Evolutionary conservation across 1,284 basidiomycete species (phyloP).

Genomic region (Moesziomyces antarcticus): DNA sequence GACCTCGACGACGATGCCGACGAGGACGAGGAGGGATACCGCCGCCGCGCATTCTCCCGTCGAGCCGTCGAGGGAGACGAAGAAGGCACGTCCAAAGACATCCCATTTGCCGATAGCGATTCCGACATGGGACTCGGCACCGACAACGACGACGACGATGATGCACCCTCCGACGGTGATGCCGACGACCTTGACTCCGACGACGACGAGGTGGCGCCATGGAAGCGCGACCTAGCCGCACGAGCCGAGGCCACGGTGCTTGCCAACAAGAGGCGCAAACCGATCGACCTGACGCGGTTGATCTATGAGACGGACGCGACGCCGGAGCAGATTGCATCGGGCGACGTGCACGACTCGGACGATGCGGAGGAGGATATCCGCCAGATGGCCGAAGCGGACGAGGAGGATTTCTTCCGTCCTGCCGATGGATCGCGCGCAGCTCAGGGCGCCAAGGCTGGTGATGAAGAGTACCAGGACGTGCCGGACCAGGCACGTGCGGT

Average conservation of each 20-base stretch:
- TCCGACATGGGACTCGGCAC: conserved; percentile 63
- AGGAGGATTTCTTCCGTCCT: conserved; percentile 82
- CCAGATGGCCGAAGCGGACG: conserved; percentile 67
- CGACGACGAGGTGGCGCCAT: conserved; percentile 72
- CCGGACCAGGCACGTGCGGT: conserved; percentile 79
- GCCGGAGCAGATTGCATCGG: conserved; percentile 77
- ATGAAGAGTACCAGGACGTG: conserved; percentile 69
- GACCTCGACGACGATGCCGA: conserved; percentile 55
- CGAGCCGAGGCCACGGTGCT: conserved; percentile 73
- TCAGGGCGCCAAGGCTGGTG: conserved; percentile 68
- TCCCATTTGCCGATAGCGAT: conserved; percentile 66
- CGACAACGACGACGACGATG: conserved; percentile 19
- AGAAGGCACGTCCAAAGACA: conserved; percentile 45
- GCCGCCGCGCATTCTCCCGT: conserved; percentile 26
- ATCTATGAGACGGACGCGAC: conserved; percentile 81
- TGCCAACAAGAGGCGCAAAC: conserved; percentile 47
- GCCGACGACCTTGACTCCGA: conserved; percentile 54
- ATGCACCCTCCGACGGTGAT: conserved; percentile 56
- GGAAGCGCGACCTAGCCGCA: conserved; percentile 80
- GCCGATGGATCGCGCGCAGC: conserved; percentile 16
- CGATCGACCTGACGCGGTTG: conserved; percentile 83
- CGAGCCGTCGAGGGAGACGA: conserved; percentile 25
- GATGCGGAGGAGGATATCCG: conserved; percentile 35
- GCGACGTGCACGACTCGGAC: conserved; percentile 57
- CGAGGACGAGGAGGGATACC: conserved; percentile 24